These are phyloP conservation scores for Diutina siamensis DNA, from an alignment of 1,139 yeast genomes.

Conservation along the genomic window DNA sequence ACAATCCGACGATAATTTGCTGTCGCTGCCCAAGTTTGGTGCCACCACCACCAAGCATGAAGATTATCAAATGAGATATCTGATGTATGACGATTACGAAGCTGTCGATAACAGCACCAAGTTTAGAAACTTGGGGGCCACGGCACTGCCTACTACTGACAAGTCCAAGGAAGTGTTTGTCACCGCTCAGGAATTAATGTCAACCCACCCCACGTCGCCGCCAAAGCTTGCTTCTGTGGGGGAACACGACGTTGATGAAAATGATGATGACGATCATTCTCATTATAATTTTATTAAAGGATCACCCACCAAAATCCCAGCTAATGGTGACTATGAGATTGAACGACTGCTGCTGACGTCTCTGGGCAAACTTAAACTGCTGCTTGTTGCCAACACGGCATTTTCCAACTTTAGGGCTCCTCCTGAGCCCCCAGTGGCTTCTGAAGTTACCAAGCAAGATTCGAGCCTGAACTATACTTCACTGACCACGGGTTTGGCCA, in stretches of 20 bases:
- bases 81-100: not conserved
- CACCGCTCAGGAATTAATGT: not conserved
- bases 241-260: not conserved
- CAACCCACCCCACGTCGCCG: not conserved
- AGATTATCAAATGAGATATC: not conserved
- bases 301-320: not conserved
- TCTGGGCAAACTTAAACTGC: not conserved
- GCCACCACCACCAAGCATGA: not conserved
- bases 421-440: not conserved
- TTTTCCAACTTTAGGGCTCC: not conserved
- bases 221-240: not conserved
- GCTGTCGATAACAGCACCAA: not conserved
- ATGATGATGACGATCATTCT: not conserved
- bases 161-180: not conserved
- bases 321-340: not conserved
- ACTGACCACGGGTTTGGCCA: not conserved
- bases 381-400: constrained; percentile 3
- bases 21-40: not conserved
- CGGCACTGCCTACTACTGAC: not conserved
- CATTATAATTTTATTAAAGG: not conserved
- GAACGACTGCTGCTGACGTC: not conserved
- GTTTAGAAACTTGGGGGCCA: constrained; percentile 2
- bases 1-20: not conserved
- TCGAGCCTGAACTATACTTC: not conserved
- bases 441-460: not conserved